phyloP scores from a whole-genome alignment of 2,329 filamentous ascomycete genomes.

The Lizonia empirigonia region DNA sequence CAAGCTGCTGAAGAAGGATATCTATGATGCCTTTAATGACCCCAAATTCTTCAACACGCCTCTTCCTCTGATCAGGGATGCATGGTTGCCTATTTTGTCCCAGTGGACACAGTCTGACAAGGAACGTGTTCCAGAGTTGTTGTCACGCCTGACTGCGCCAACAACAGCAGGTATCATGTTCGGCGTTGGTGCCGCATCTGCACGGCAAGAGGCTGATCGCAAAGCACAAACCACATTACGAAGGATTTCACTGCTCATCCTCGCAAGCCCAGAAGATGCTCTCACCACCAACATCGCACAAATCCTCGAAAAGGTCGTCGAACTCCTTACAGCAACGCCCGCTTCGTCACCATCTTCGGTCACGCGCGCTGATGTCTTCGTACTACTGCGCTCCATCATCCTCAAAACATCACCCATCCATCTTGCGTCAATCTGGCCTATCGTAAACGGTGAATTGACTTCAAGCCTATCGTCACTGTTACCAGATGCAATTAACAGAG shows the following conservation, averaged over 20 bases:
- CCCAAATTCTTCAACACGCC: constrained; percentile 78
- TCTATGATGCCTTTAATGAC: constrained; percentile 91
- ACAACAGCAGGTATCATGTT: constrained; percentile 97
- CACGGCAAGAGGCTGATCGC: constrained; percentile 90
- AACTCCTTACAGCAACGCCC: constrained; percentile 80
- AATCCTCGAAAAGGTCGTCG: constrained; percentile 82
- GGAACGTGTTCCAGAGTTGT: constrained; percentile 80
- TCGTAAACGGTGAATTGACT: constrained; percentile 85
- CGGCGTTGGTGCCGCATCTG: constrained; percentile 93
- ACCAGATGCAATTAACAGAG: constrained; percentile 69
- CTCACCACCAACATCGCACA: constrained; percentile 76
- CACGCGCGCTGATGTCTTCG: constrained; percentile 86
- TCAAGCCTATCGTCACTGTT: constrained; percentile 76
- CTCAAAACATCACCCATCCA: constrained; percentile 80
- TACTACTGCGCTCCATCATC: constrained; percentile 81
- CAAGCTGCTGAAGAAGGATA: constrained; percentile 91
- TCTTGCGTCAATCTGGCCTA: constrained; percentile 84
- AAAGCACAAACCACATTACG: constrained; percentile 90
- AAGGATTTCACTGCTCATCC: constrained; percentile 76
- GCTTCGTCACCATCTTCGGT: constrained; percentile 91
- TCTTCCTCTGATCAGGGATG: constrained; percentile 67
- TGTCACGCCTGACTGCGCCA: constrained; percentile 79
- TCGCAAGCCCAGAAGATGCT: constrained; percentile 77
- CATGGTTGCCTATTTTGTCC: constrained; percentile 82
- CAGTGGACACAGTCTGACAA: constrained; percentile 89